Conservation (phyloP, 2,329 filamentous ascomycete genomes). For the Fonsecaea nubica region DNA sequence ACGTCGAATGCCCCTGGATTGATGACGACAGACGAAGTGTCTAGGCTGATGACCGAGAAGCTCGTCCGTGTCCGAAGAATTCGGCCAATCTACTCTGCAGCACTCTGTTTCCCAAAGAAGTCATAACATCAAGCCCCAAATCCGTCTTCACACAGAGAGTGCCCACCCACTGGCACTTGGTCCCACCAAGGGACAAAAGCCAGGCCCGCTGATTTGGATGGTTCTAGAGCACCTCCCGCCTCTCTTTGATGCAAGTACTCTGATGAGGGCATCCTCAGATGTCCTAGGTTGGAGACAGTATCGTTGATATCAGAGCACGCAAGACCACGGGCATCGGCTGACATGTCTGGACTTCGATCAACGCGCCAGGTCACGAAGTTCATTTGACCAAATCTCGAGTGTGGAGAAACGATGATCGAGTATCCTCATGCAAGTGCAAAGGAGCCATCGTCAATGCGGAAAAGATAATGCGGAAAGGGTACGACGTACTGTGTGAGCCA, state of each 20-base stretch:
- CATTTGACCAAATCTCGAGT: too few species aligned
- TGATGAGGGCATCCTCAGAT: slow-evolving; percentile 8
- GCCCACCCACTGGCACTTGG: not conserved
- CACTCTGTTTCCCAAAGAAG: not conserved
- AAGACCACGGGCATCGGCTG: too few species aligned
- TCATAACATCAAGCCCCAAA: not conserved
- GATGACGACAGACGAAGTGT: not conserved
- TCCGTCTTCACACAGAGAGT: not conserved
- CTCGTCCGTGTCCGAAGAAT: slow-evolving; percentile 3
- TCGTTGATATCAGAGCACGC: too few species aligned
- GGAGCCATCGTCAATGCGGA: too few species aligned
- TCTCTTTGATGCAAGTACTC: slow-evolving; percentile 3
- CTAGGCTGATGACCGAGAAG: not conserved
- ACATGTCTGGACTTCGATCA: too few species aligned
- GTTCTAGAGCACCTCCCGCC: slow-evolving; percentile 13
- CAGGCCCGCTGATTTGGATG: slow-evolving; percentile 13
- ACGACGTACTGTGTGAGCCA: not conserved
- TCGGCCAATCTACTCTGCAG: slow-evolving; percentile 3
- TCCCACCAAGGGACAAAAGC: too few species aligned
- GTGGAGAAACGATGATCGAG: too few species aligned
- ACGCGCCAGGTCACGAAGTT: too few species aligned
- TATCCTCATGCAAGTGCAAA: too few species aligned
- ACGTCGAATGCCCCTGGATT: not conserved
- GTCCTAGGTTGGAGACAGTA: not conserved
- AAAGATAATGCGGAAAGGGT: not conserved